phyloP scores from a whole-genome alignment of 2,329 filamentous ascomycete genomes.

The Calonectria hawksworthii region DNA sequence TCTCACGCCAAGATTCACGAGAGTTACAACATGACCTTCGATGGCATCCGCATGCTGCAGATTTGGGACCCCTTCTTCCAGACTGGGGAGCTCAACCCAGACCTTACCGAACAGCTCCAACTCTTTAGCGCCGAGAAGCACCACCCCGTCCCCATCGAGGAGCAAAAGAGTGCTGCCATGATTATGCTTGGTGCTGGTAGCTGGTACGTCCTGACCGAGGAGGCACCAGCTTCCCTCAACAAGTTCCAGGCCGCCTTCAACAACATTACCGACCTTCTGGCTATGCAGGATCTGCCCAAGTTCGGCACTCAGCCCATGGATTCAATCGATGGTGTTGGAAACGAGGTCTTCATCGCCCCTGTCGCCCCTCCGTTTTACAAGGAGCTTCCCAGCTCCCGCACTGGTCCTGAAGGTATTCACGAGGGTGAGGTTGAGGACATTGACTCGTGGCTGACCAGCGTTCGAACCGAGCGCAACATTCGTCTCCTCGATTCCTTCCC shows the following conservation, averaged over 20 bases:
- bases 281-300: conserved; percentile 34
- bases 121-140: conserved; percentile 39
- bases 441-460: conserved; percentile 31
- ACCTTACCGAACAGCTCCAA: conserved; percentile 40
- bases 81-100: conserved; percentile 45
- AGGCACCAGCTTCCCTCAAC: conserved; percentile 24
- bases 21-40: conserved; percentile 54
- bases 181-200: conserved; percentile 44
- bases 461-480: conserved; percentile 33
- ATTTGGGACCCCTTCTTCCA: conserved; percentile 76
- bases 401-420: conserved; percentile 36
- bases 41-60: conserved; percentile 65
- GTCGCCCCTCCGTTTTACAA: conserved; percentile 43
- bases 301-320: conserved; percentile 42
- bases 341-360: conserved; percentile 48
- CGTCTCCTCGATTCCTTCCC: conserved; percentile 39
- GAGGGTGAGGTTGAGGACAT: conserved; percentile 44
- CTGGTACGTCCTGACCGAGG: conserved; percentile 39
- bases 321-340: conserved; percentile 43
- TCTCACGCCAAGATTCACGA: conserved; percentile 27
- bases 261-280: conserved; percentile 42
- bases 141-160: conserved; percentile 22
- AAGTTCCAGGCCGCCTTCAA: conserved; percentile 38
- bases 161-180: conserved; percentile 40
- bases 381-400: conserved; percentile 30